Evolutionary conservation across 257 asterid genomes (phyloP).

Genomic region (Solanum dulcamara): DNA sequence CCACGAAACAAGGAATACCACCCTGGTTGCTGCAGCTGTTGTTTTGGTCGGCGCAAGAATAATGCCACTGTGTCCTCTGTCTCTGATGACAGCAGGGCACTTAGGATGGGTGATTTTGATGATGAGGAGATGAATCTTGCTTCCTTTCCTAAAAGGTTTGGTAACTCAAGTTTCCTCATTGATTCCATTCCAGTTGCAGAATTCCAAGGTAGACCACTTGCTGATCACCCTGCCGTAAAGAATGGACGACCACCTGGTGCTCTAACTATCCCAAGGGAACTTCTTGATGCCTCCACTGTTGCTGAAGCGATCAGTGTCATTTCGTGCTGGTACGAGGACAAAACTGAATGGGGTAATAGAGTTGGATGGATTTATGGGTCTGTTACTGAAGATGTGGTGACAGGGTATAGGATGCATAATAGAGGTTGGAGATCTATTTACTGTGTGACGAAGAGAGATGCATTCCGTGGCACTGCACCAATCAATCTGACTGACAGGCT

Average conservation of each 20-base stretch:
- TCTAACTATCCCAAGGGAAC: constrained; percentile 58
- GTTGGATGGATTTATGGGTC: constrained; percentile 95
- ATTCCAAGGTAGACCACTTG: constrained; percentile 79
- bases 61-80: constrained; percentile 15
- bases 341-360: constrained; percentile 85
- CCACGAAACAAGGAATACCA: constrained; percentile 59
- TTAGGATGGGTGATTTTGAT: constrained; percentile 62
- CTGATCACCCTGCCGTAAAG: constrained; percentile 75
- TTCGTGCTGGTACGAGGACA: constrained; percentile 87
- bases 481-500: constrained; percentile 80
- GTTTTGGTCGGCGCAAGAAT: constrained; percentile 38
- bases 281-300: constrained; percentile 70
- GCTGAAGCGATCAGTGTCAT: constrained; percentile 92
- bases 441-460: constrained; percentile 78
- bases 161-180: constrained; percentile 61
- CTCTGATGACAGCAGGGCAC: constrained; percentile 60
- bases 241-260: constrained; percentile 86
- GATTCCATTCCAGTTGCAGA: constrained; percentile 84
- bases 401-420: constrained; percentile 85
- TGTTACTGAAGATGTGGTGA: constrained; percentile 80
- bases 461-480: constrained; percentile 88
- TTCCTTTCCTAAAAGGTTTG: constrained; percentile 66
- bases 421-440: constrained; percentile 84
- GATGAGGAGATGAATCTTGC: constrained; percentile 62
- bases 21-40: constrained; percentile 61